A percentile compares a stretch with the other conserved stretches of the same genome.
Evolutionary conservation across 805 yeast species (phyloP).

Genomic region (Zygoascus bituminiphila): DNA sequence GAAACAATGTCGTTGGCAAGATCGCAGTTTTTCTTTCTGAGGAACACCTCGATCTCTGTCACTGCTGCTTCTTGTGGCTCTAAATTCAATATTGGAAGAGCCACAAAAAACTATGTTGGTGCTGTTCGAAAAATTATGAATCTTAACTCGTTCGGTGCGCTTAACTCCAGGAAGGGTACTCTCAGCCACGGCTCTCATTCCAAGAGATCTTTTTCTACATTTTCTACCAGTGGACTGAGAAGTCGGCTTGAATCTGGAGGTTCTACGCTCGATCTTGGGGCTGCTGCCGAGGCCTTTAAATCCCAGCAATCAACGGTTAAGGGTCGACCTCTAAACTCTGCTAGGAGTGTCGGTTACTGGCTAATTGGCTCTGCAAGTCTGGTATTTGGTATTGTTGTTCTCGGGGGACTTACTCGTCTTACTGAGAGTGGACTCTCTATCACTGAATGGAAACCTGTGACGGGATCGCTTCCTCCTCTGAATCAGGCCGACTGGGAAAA

Average conservation of each 20-base stretch:
- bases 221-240: neutral
- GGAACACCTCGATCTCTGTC: constrained; percentile 30
- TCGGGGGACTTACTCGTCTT: constrained; percentile 91
- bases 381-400: constrained; percentile 90
- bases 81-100: constrained; percentile 1
- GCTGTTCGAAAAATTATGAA: neutral
- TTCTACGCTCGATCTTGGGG: neutral
- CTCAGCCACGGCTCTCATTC: neutral
- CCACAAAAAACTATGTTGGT: neutral
- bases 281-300: constrained; percentile 5
- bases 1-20: constrained; percentile 33
- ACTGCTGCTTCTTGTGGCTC: constrained; percentile 20
- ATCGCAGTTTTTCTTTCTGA: constrained; percentile 51
- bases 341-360: constrained; percentile 74
- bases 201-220: neutral
- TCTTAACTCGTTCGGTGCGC: neutral
- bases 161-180: neutral
- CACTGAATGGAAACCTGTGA: constrained; percentile 97
- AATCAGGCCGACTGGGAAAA: constrained; percentile 73
- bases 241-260: neutral
- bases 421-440: constrained; percentile 95
- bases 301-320: neutral
- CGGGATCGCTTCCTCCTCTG: constrained; percentile 89
- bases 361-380: constrained; percentile 77
- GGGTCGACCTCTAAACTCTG: constrained; percentile 32